Conservation (phyloP, 495 filamentous ascomycete genomes). For the Pseudotulostoma volvatum region DNA sequence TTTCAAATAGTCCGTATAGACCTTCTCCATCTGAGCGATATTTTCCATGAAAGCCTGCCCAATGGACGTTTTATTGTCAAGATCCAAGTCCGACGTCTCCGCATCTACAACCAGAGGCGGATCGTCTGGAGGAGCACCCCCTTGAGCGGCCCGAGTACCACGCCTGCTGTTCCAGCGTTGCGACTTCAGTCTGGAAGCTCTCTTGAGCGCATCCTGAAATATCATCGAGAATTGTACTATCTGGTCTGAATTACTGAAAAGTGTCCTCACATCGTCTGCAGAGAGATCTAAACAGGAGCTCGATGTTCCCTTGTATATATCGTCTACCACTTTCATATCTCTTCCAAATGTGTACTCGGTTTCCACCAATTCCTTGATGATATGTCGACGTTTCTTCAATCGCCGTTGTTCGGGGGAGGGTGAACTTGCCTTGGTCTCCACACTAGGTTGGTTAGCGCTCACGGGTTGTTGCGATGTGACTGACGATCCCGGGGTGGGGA, state of each 20-base stretch:
- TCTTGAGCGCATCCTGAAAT: conserved; percentile 64
- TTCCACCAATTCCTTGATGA: conserved; percentile 81
- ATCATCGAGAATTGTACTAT: conserved; percentile 65
- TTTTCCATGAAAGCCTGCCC: conserved; percentile 64
- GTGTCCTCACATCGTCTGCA: conserved; percentile 61
- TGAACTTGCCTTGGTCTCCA: conserved; percentile 18
- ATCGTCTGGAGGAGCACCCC: conserved; percentile 21
- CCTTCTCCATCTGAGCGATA: conserved; percentile 61
- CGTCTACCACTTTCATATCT: conserved; percentile 91
- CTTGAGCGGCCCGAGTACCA: conserved; percentile 24
- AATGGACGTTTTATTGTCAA: conserved; percentile 58
- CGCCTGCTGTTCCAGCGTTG: conserved; percentile 41
- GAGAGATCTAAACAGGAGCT: conserved; percentile 67
- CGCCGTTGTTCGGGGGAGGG: conserved; percentile 40
- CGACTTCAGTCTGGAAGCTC: conserved; percentile 45
- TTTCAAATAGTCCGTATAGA: conserved; percentile 72
- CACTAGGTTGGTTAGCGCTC: conserved; percentile 11
- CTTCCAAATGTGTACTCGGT: conserved; percentile 75
- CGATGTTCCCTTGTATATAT: conserved; percentile 93
- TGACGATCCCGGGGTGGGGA: conserved; percentile 22
- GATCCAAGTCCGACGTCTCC: conserved; percentile 40
- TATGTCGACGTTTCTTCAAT: conserved; percentile 49
- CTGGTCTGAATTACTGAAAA: conserved; percentile 82
- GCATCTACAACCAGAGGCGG: conserved; percentile 20
- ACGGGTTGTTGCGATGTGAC: conserved; percentile 23